These are phyloP conservation scores for Rhexocercosporidium sp. DNA, from an alignment of 2,329 filamentous ascomycete genomes.

Conservation along the genomic window DNA sequence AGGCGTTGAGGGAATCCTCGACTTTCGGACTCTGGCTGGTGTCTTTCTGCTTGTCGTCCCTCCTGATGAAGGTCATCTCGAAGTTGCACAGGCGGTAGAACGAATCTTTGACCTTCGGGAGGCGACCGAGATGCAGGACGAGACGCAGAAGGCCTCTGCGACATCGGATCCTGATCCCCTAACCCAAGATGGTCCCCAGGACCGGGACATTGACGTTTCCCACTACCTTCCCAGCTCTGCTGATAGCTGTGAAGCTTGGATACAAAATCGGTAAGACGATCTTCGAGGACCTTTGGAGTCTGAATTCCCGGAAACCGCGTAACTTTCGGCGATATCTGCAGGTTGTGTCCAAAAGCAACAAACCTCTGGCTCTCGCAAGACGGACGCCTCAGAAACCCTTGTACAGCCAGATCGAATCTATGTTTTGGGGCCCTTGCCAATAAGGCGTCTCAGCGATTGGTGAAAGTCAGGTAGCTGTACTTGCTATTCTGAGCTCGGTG, in stretches of 20 bases:
- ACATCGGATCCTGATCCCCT: slow-evolving; percentile 68
- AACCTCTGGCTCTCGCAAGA: slow-evolving; percentile 42
- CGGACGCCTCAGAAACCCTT: slow-evolving; percentile 42
- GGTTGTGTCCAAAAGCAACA: slow-evolving; percentile 40
- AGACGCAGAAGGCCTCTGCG: slow-evolving; percentile 63
- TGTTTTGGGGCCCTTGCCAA: slow-evolving; percentile 34
- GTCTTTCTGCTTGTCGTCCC: slow-evolving; percentile 35
- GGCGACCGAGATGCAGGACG: slow-evolving; percentile 56
- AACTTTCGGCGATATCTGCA: slow-evolving; percentile 38
- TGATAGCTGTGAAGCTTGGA: slow-evolving; percentile 43
- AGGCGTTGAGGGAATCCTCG: slow-evolving; percentile 32
- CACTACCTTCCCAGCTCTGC: slow-evolving; percentile 44
- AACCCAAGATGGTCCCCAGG: slow-evolving; percentile 54
- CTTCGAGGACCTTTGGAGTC: slow-evolving; percentile 40
- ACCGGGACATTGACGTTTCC: slow-evolving; percentile 61
- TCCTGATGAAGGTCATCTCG: slow-evolving; percentile 41
- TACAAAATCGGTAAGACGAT: slow-evolving; percentile 41
- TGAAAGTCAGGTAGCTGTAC: slow-evolving; percentile 32
- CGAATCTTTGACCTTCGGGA: slow-evolving; percentile 41
- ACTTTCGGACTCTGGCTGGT: slow-evolving; percentile 31
- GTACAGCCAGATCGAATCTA: slow-evolving; percentile 48
- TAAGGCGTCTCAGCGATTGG: slow-evolving; percentile 36
- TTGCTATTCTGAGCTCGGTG: slow-evolving; percentile 33
- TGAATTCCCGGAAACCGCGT: slow-evolving; percentile 36
- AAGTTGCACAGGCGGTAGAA: slow-evolving; percentile 41